Base-by-base conservation (phyloP, 2,329 filamentous ascomycete species). In the Claviceps sp. region DNA sequence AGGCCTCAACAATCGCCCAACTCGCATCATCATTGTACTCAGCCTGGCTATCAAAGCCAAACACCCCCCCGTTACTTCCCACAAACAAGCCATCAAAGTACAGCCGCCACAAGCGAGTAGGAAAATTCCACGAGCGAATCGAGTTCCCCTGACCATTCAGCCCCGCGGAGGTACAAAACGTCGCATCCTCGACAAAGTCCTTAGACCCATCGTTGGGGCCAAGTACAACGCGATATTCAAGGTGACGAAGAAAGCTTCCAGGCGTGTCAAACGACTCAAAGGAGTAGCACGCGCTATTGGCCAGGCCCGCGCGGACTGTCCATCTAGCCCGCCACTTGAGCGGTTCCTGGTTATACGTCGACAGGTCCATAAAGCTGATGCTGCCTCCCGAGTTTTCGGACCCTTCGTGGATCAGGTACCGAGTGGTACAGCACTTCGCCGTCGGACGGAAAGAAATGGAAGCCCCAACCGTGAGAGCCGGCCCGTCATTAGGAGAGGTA, bases 261-360 rank as follows among this genome's bases (percentile, higher is more conserved):
- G 79, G 66, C 0, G 73, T 73, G 54, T 82, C 78, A 11, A 62
- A 64, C 0, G 78, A 79, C 64, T 83, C 80, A 55, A 83, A 83
- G 0, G 79, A 83, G 60, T 71, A 71, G 63, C 80, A 84, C 26
- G 52, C 77, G 53, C 68, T 72, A 61, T 79, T 78, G 5, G 64
- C 77, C 2, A 83, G 74, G 13, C 79, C 79, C 0, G 73, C 60
- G 52, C 71, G 73, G 23, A 79, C 74, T 0, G 68, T 75, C 71
- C 73, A 80, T 59, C 69, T 79, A 14, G 75, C 73, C 52, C 72
- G 67, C 51, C 73, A 65, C 53, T 80, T 74, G 47, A 80, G 71
- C 1, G 68, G 58, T 0, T 68, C 71, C 45, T 60, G 66, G 62
- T 73, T 79, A 26, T 72, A 72, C 17, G 72, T 75, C 0, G 73